A percentile compares a stretch with the other conserved stretches of the same genome.
Evolutionary conservation across 2,329 filamentous ascomycete genomes (phyloP).

Genomic region (Nemania abortiva): DNA sequence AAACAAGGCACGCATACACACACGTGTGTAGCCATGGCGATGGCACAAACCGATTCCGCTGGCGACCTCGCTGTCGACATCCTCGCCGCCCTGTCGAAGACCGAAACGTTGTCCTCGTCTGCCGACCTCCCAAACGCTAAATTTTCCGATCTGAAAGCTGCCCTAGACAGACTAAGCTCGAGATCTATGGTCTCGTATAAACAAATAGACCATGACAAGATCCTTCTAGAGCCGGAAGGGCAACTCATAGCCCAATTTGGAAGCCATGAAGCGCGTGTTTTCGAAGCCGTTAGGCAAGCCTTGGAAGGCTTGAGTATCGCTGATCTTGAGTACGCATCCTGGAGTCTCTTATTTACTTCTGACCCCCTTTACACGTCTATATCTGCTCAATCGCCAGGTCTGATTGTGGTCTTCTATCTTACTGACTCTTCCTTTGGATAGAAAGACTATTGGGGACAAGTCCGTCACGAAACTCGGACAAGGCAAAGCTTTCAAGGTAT

Average conservation of each 20-base stretch:
- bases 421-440: slow-evolving; percentile 8
- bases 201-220: slow-evolving; percentile 22
- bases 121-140: slow-evolving; percentile 19
- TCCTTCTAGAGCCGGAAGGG: slow-evolving; percentile 27
- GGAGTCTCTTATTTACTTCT: neutral
- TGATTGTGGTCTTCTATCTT: neutral
- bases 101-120: slow-evolving; percentile 21
- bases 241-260: slow-evolving; percentile 26
- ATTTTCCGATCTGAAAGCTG: slow-evolving; percentile 32
- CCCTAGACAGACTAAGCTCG: slow-evolving; percentile 26
- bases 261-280: slow-evolving; percentile 34
- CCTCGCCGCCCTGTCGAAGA: slow-evolving; percentile 20
- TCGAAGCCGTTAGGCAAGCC: slow-evolving; percentile 25
- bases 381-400: neutral
- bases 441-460: slow-evolving; percentile 76
- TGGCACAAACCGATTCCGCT: slow-evolving; percentile 2
- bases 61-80: slow-evolving; percentile 24
- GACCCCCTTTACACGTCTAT: neutral
- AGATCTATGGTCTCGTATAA: slow-evolving; percentile 25
- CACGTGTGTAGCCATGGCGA: slow-evolving; percentile 18
- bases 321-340: slow-evolving; percentile 28
- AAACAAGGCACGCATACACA: neutral
- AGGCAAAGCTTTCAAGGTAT: slow-evolving; percentile 85
- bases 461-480: slow-evolving; percentile 85
- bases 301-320: slow-evolving; percentile 24